phyloP scores from a whole-genome alignment of 2,329 filamentous ascomycete species.

The Verticillium tricorpus region DNA sequence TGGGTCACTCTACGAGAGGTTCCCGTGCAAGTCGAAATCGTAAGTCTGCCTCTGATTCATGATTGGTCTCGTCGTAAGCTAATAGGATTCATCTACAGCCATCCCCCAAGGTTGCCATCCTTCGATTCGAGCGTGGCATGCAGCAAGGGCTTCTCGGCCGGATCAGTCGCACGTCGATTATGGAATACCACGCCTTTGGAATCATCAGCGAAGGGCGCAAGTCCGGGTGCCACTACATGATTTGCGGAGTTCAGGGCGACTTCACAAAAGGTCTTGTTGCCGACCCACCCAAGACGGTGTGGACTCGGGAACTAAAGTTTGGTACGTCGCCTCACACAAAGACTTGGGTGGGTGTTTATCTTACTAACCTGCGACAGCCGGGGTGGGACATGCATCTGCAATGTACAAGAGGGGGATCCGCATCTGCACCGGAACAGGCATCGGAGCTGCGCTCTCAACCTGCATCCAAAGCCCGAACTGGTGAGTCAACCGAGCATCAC shows the following conservation, averaged over 20 bases:
- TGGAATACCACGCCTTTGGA: conserved; percentile 38
- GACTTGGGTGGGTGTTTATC: background rate
- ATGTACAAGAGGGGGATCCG: conserved; percentile 38
- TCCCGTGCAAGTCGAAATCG: conserved; percentile 32
- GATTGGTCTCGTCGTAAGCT: background rate
- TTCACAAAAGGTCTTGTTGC: conserved; percentile 30
- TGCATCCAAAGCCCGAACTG: conserved; percentile 34
- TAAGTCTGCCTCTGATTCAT: conserved; percentile 13
- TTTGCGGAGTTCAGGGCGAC: conserved; percentile 36
- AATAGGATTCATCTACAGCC: conserved; percentile 17
- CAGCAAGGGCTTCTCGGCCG: conserved; percentile 35
- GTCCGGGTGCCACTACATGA: conserved; percentile 32
- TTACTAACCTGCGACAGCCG: conserved; percentile 23
- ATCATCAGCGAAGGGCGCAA: conserved; percentile 34
- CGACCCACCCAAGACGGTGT: conserved; percentile 32
- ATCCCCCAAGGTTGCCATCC: conserved; percentile 34
- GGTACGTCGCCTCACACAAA: conserved; percentile 18
- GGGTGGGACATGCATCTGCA: conserved; percentile 34
- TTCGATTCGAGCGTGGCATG: conserved; percentile 34
- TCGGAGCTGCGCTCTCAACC: conserved; percentile 34
- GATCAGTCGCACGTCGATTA: conserved; percentile 35
- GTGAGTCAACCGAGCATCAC: conserved; percentile 13
- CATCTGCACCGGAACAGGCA: conserved; percentile 35
- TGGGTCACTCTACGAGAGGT: conserved; percentile 34
- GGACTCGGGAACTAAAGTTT: conserved; percentile 36